A percentile compares a stretch with the other conserved stretches of the same genome.
phyloP scores from a whole-genome alignment of 495 filamentous ascomycete species.

The Clohesyomyces aquaticus region DNA sequence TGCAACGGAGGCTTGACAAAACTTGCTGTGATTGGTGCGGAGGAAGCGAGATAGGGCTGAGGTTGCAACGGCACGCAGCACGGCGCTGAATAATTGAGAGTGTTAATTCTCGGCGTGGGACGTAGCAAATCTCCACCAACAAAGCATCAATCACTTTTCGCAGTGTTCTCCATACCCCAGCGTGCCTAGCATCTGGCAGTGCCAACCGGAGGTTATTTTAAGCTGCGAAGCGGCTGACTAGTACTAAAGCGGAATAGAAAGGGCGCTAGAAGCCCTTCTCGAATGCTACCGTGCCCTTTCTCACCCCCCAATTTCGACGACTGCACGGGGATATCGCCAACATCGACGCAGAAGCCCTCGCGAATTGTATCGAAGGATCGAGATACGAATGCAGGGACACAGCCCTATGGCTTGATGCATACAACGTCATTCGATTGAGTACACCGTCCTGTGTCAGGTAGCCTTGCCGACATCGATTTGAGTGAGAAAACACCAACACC shows the following conservation, averaged over 20 bases:
- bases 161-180: not conserved
- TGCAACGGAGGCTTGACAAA: too few species aligned
- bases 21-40: slow-evolving; percentile 1
- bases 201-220: slow-evolving; percentile 10
- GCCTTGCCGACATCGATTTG: too few species aligned
- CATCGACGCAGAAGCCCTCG: not conserved
- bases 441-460: not conserved
- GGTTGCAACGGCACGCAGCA: slow-evolving; percentile 11
- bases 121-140: too few species aligned
- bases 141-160: too few species aligned
- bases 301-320: slow-evolving; percentile 4
- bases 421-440: not conserved
- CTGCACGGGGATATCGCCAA: slow-evolving; percentile 19
- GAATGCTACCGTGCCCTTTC: slow-evolving; percentile 27
- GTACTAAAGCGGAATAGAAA: not conserved
- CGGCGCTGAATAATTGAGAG: slow-evolving; percentile 12
- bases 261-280: slow-evolving; percentile 16
- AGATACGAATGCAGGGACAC: slow-evolving; percentile 12
- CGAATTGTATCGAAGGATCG: not conserved
- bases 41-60: slow-evolving; percentile 17
- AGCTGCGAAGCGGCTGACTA: not conserved
- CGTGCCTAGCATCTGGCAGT: not conserved
- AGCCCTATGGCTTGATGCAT: slow-evolving; percentile 2
- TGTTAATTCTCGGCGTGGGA: not conserved
- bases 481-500: not conserved